Percentiles rank a stretch among this genome's conserved stretches.
These are phyloP conservation scores for Brassica cretica DNA, from an alignment of 345 rosid genomes.

Conservation along the genomic window DNA sequence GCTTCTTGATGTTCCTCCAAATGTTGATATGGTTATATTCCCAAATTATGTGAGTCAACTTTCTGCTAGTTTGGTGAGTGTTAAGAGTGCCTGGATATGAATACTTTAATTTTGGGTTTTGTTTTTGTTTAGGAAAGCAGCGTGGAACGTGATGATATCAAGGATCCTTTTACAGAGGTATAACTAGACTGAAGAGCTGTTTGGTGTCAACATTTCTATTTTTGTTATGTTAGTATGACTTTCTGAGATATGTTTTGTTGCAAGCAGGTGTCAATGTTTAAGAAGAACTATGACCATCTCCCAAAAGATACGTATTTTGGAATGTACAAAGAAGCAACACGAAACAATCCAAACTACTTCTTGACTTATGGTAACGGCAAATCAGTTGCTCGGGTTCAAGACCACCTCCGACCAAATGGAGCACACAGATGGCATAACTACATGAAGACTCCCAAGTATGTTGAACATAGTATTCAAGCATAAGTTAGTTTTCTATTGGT, in stretches of 20 bases:
- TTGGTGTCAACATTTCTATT: no score
- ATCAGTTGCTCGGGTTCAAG: constrained; percentile 80
- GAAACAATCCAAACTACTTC: constrained; percentile 94
- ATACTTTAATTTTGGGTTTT: constrained; percentile 20
- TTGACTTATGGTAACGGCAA: constrained; percentile 95
- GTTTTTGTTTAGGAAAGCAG: constrained; percentile 70
- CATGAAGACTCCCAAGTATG: constrained; percentile 85
- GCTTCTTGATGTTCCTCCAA: constrained; percentile 79
- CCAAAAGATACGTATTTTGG: constrained; percentile 95
- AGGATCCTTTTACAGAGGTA: constrained; percentile 95
- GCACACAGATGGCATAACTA: constrained; percentile 99
- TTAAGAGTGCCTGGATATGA: neutral
- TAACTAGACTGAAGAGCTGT: neutral
- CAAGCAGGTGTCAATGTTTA: constrained; percentile 86
- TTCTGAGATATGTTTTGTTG: no score
- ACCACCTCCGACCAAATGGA: constrained; percentile 98
- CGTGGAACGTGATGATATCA: constrained; percentile 82
- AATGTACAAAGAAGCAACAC: constrained; percentile 83
- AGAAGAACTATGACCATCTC: constrained; percentile 92
- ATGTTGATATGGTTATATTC: constrained; percentile 84
- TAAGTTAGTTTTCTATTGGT: neutral
- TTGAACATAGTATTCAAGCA: neutral
- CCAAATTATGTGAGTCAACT: constrained; percentile 88
- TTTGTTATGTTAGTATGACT: no score
- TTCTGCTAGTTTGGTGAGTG: constrained; percentile 4